Conservation (phyloP, 2,329 filamentous ascomycete genomes). For the Aspergillus intermedius region DNA sequence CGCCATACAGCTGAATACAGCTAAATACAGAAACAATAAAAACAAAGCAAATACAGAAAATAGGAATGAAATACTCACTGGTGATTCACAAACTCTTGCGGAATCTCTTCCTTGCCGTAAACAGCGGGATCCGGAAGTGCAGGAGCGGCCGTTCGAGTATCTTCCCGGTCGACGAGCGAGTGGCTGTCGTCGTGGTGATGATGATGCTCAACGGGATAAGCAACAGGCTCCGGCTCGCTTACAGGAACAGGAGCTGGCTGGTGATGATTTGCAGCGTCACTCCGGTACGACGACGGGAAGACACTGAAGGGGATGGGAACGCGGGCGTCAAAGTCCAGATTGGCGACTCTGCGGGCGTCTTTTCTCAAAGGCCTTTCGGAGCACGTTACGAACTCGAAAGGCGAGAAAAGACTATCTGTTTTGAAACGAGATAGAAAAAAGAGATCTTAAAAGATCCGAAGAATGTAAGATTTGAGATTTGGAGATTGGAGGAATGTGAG, state of each 20-base stretch:
- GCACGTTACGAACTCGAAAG: constrained; percentile 40
- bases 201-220: background rate
- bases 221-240: background rate
- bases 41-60: too few relatives aligned
- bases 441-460: constrained; percentile 6
- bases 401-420: constrained; percentile 41
- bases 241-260: background rate
- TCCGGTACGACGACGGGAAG: constrained; percentile 97
- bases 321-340: constrained; percentile 99
- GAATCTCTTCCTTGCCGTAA: constrained; percentile 76
- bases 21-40: too few relatives aligned
- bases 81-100: too few relatives aligned
- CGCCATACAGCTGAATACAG: too few relatives aligned
- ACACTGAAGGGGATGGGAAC: constrained; percentile 99
- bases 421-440: constrained; percentile 17
- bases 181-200: constrained; percentile 44
- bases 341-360: constrained; percentile 74
- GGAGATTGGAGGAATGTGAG: constrained; percentile 7
- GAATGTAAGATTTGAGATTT: constrained; percentile 10
- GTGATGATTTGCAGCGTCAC: constrained; percentile 46
- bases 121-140: constrained; percentile 56
- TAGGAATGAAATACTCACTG: too few relatives aligned
- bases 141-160: constrained; percentile 67
- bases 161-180: constrained; percentile 95
- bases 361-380: constrained; percentile 60